Percentiles rank a stretch among this genome's conserved stretches.
Conservation (phyloP, 768 basidiomycete genomes). For the Hortiboletus campestris region DNA sequence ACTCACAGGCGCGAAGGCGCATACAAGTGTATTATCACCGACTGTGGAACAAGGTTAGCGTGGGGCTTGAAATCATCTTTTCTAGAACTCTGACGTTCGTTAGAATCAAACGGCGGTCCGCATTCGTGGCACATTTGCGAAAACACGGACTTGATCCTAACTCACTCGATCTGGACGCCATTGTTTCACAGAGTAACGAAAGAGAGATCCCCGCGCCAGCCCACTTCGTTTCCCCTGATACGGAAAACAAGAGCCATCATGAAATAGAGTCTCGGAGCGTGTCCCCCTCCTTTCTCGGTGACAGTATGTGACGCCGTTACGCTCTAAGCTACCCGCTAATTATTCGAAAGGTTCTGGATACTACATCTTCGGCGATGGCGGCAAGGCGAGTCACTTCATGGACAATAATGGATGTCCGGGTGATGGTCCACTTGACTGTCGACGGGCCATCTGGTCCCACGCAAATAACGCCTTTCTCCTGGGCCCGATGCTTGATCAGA, state of each 20-base stretch:
- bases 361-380: background rate
- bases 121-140: conserved; percentile 53
- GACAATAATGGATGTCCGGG: conserved; percentile 3
- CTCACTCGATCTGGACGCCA: conserved; percentile 18
- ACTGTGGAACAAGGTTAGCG: conserved; percentile 50
- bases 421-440: conserved; percentile 4
- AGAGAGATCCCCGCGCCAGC: conserved; percentile 14
- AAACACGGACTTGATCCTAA: conserved; percentile 43
- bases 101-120: conserved; percentile 65
- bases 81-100: background rate
- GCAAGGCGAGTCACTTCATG: background rate
- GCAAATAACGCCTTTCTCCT: conserved; percentile 1
- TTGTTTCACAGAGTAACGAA: conserved; percentile 20
- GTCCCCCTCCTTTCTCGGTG: conserved; percentile 4
- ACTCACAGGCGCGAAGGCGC: conserved; percentile 44
- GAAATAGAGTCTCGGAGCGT: conserved; percentile 3
- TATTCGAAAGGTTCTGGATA: conserved; percentile 13
- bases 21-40: conserved; percentile 43
- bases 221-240: conserved; percentile 1
- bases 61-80: background rate
- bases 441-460: background rate
- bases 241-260: background rate
- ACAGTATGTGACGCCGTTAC: conserved; percentile 14
- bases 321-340: background rate
- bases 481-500: conserved; percentile 3